These are phyloP conservation scores for Calonectria multiphialidica DNA, from an alignment of 2,329 filamentous ascomycete species.

Conservation along the genomic window DNA sequence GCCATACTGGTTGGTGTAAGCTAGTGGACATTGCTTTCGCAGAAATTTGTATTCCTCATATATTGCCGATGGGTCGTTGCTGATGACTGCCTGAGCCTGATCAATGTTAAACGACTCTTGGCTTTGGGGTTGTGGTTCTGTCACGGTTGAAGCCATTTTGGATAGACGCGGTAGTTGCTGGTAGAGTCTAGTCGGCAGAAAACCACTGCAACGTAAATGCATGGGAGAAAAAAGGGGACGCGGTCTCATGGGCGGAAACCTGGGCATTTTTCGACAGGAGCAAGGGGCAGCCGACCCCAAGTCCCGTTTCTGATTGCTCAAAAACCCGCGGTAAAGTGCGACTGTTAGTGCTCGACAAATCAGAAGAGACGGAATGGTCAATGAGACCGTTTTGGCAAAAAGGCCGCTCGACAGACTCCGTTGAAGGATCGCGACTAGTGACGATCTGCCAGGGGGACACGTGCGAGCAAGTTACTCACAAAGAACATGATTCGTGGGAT, in stretches of 20 bases:
- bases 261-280: neutral
- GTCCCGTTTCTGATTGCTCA: neutral
- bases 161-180: no score
- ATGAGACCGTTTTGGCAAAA: neutral
- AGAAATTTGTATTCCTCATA: neutral
- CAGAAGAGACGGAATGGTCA: neutral
- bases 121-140: neutral
- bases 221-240: neutral
- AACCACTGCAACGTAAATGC: neutral
- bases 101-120: neutral
- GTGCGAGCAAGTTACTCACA: neutral
- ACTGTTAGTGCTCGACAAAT: neutral
- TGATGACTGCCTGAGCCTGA: neutral
- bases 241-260: neutral
- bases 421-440: neutral
- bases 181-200: neutral
- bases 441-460: neutral
- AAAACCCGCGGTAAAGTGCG: neutral
- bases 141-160: neutral
- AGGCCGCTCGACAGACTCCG: neutral
- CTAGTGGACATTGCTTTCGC: neutral
- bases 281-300: neutral
- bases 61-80: neutral
- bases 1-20: neutral
- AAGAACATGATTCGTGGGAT: neutral